phyloP scores from a whole-genome alignment of 2,329 filamentous ascomycete species.

The Aspergillus fumigatus region DNA sequence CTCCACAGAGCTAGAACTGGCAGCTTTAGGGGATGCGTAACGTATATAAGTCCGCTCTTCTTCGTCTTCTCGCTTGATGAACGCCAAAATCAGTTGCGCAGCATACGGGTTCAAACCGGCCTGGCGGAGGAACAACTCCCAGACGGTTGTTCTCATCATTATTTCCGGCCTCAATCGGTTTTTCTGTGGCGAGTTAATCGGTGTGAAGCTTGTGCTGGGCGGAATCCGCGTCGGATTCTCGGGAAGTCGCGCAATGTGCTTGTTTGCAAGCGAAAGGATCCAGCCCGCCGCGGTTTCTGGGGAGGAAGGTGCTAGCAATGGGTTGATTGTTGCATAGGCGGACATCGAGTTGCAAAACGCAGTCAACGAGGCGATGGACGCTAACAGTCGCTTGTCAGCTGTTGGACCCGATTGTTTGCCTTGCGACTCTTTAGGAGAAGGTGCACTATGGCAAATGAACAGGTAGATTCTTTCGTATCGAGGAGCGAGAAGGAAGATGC shows the following conservation, averaged over 20 bases:
- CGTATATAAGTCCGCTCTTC: conserved; percentile 3
- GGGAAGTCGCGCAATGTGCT: conserved; percentile 31
- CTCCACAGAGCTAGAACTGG: not conserved
- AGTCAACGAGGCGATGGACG: conserved; percentile 15
- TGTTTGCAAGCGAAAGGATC: conserved; percentile 51
- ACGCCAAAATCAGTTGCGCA: conserved; percentile 57
- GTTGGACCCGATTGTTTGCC: conserved; percentile 9
- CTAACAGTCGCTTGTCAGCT: conserved; percentile 10
- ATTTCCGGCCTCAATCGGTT: conserved; percentile 25
- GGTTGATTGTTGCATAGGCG: conserved; percentile 8
- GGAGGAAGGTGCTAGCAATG: conserved; percentile 9
- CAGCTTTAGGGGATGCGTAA: not conserved
- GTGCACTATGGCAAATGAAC: conserved; percentile 50
- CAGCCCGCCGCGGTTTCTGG: conserved; percentile 49
- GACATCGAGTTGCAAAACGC: conserved; percentile 23
- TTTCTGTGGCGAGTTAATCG: conserved; percentile 9
- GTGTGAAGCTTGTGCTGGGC: conserved; percentile 4
- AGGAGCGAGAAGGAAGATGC: conserved; percentile 49
- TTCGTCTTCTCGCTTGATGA: conserved; percentile 20
- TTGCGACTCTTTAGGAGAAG: conserved; percentile 14
- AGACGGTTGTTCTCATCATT: conserved; percentile 57
- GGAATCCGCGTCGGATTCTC: no score
- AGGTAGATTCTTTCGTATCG: conserved; percentile 67
- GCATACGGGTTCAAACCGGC: conserved; percentile 68
- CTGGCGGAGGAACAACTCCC: conserved; percentile 63